Base-by-base conservation (phyloP, 768 basidiomycete genomes). In the Heimioporus sp. region DNA sequence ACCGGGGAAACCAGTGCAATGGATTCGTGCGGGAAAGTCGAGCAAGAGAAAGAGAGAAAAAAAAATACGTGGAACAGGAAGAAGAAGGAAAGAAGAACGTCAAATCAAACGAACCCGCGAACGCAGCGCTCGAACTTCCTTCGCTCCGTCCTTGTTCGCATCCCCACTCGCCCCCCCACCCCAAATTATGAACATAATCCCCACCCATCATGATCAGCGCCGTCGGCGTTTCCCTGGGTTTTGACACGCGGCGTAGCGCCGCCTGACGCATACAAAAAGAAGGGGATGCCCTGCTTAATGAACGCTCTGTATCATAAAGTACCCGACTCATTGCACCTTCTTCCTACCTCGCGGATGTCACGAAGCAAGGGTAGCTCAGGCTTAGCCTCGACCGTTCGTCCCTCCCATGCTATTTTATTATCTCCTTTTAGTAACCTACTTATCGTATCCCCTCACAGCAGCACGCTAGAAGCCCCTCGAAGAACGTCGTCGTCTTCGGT, bases 401-500 rank as follows among this genome's bases (percentile, higher is more conserved):
- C 32, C 24, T 35, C 13, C 13, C 42, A 61, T 4, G 57, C 60
- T n/a, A n/a, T 21, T 45, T 24, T 36, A 9, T 21, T 19, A 21
- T 19, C n/a, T 28, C 32, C 2, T 15, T 31, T 11, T 17, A 38
- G 32, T 51, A 16, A 49, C 34, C 21, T 54, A 12, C 52, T 66
- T 15, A 53, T 38, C 15, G 12, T 35, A 24, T 9, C 21, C 10
- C 54, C 24, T 17, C 35, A n/a, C 51, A 63, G 49, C 48, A 54
- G 12, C 39, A 41, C 51, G 7, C 51, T 19, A 19, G 32, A 54
- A 50, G n/a, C 43, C 32, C 59, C n/a, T 30, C 55, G 11, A 63
- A 51, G 46, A 66, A 68, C 53, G 39, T 68, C 20, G 58, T 62
- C 45, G 56, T 66, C 52, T 67, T 67, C 16, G 63, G 58, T 31